A percentile compares a stretch with the other conserved stretches of the same genome.
These are phyloP conservation scores for Ustanciosporium gigantosporum DNA, from an alignment of 1,284 basidiomycete genomes.

Conservation along the genomic window DNA sequence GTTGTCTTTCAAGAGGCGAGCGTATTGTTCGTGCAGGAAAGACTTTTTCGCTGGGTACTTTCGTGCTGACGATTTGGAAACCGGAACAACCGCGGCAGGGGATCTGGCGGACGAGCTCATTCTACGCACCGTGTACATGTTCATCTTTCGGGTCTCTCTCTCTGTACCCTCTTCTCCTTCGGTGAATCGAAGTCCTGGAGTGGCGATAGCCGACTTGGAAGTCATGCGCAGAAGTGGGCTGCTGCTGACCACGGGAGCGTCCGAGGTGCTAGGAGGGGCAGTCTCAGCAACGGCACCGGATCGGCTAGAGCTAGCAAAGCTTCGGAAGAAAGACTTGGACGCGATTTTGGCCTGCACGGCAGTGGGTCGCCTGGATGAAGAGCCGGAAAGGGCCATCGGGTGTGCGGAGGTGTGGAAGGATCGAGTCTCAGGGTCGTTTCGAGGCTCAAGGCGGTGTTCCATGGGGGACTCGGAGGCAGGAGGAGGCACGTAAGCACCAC, in stretches of 20 bases:
- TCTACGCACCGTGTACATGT: constrained; percentile 57
- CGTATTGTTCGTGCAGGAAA: constrained; percentile 49
- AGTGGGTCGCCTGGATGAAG: constrained; percentile 29
- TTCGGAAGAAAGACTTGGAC: constrained; percentile 26
- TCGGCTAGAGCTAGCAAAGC: constrained; percentile 37
- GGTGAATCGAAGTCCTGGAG: constrained; percentile 42
- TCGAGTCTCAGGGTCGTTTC: constrained; percentile 38
- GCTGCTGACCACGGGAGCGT: constrained; percentile 28
- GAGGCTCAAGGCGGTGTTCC: constrained; percentile 50
- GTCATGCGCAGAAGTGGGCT: constrained; percentile 39
- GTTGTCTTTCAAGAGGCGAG: constrained; percentile 37
- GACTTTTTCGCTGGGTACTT: constrained; percentile 41
- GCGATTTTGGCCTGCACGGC: constrained; percentile 29
- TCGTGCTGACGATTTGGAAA: constrained; percentile 4
- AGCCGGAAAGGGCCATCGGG: constrained; percentile 19
- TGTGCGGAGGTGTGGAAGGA: constrained; percentile 38
- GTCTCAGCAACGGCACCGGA: constrained; percentile 25
- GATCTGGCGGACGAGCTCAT: constrained; percentile 23
- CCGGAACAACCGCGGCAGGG: constrained; percentile 9
- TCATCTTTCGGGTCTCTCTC: constrained; percentile 54
- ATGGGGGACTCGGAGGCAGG: constrained; percentile 40
- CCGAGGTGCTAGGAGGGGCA: constrained; percentile 15
- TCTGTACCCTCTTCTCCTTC: constrained; percentile 41
- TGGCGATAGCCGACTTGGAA: constrained; percentile 37
- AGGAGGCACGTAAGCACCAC: constrained; percentile 32